Evolutionary conservation across 768 basidiomycete species (phyloP), one percentile per base, ranked within the genome.

Genomic region (Mycena belliarum): DNA sequence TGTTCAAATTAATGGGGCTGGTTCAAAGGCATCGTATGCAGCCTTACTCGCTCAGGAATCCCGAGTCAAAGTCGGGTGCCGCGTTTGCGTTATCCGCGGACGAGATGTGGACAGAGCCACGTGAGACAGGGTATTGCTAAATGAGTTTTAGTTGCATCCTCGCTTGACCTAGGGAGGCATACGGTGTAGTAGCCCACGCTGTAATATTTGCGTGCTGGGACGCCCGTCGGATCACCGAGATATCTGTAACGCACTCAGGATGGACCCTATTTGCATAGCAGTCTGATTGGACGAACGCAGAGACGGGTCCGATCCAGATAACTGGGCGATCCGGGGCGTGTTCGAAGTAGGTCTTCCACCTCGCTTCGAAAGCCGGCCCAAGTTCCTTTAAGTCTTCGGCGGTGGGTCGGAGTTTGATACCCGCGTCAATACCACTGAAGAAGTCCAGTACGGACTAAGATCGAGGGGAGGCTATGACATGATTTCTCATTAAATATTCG

Each of bases 371-470:
- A n/a, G 59, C 70, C 5, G 74, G 66, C 1, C 76, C 76, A n/a
- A 79, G 65, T 24, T 64, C 68, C 23, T 67, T 64, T 24, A 75
- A 66, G 23, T 79, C 77, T 2, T 68, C 59, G 20, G 45, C 48
- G 21, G 57, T 68, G 10, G 78, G 77, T 20, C 78, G 75, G 20
- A 78, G 53, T 55, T 78, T 78, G 54, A 73, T 60, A 20, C 73
- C 76, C 24, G 70, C 70, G 49, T 80, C 79, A 12, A 71, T 56
- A 2, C 66, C 72, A 49, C 76, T 77, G 48, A 5, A 32, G 51
- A n/a, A 28, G 4, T 21, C 15, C 7, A 42, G 3, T 55, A 14
- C 50, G 38, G 12, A 52, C 32, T 10, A 10, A 6, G 29, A 32
- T 32, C 7, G n/a, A n/a, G n/a, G n/a, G n/a, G n/a, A n/a, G n/a